Evolutionary conservation across 345 rosid species (phyloP).

Genomic region (Psidium friedrichsthalianum): DNA sequence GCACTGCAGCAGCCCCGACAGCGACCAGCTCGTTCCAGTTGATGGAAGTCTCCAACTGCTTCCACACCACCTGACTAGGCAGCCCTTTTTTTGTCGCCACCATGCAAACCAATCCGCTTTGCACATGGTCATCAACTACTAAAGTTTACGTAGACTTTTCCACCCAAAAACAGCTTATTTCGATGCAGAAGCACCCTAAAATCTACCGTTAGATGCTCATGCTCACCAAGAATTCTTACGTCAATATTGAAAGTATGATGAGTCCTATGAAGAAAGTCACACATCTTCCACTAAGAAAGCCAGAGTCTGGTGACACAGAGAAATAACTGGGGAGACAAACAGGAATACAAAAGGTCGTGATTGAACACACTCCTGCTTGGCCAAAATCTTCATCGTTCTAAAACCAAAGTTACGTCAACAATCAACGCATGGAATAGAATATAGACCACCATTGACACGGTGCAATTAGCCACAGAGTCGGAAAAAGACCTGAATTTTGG

Average conservation of each 20-base stretch:
- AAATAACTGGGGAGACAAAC: not conserved
- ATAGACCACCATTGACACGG: not conserved
- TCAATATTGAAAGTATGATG: not conserved
- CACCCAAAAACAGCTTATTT: not conserved
- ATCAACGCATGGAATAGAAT: not conserved
- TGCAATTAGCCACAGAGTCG: not conserved
- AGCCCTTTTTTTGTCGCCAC: not conserved
- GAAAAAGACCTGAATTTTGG: conserved; percentile 69
- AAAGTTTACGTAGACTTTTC: not conserved
- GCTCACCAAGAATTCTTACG: not conserved
- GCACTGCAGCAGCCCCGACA: not conserved
- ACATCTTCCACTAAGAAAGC: not conserved
- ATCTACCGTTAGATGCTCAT: not conserved
- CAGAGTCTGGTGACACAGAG: not conserved
- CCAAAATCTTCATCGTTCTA: not conserved
- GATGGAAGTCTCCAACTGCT: not conserved
- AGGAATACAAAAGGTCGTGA: not conserved
- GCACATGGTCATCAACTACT: not conserved
- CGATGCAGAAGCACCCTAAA: not conserved
- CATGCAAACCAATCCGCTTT: not conserved
- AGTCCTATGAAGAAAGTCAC: not conserved
- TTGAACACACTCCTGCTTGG: not conserved
- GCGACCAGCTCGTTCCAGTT: not conserved
- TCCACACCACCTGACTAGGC: not conserved
- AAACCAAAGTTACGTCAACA: not conserved